Conservation (phyloP, 371 early-diverging fungal species). For the Chytridium lagenaria region DNA sequence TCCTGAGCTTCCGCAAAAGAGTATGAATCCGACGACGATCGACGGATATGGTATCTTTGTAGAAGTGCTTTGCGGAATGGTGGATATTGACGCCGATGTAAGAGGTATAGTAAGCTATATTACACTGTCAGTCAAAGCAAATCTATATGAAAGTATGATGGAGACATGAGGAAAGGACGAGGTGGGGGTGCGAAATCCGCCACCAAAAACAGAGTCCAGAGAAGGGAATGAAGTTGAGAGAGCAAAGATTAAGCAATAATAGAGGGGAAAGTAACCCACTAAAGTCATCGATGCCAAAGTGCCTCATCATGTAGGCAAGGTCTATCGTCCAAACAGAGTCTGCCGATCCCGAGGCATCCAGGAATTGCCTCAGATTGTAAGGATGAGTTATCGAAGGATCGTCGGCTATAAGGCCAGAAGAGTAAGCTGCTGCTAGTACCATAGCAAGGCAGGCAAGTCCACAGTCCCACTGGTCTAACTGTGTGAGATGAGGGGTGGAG, state of each 20-base stretch:
- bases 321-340: slow-evolving; percentile 90
- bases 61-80: slow-evolving; percentile 71
- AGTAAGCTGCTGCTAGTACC: slow-evolving; percentile 57
- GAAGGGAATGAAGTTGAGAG: no score
- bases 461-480: slow-evolving; percentile 73
- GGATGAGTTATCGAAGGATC: slow-evolving; percentile 39
- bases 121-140: no score
- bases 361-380: slow-evolving; percentile 5
- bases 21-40: slow-evolving; percentile 78
- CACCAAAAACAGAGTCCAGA: no score
- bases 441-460: slow-evolving; percentile 85
- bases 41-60: slow-evolving; percentile 69
- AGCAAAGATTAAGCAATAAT: no score
- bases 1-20: slow-evolving; percentile 80
- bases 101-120: slow-evolving; percentile 77
- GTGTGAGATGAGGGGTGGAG: slow-evolving; percentile 29
- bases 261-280: slow-evolving; percentile 45
- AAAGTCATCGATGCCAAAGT: slow-evolving; percentile 73
- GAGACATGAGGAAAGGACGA: no score
- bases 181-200: no score
- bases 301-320: slow-evolving; percentile 74
- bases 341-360: slow-evolving; percentile 55
- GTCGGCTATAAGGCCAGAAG: slow-evolving; percentile 29
- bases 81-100: slow-evolving; percentile 80
- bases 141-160: no score